Evolutionary conservation across 164 flowering plant species (phyloP).

Genomic region (Sedum album): DNA sequence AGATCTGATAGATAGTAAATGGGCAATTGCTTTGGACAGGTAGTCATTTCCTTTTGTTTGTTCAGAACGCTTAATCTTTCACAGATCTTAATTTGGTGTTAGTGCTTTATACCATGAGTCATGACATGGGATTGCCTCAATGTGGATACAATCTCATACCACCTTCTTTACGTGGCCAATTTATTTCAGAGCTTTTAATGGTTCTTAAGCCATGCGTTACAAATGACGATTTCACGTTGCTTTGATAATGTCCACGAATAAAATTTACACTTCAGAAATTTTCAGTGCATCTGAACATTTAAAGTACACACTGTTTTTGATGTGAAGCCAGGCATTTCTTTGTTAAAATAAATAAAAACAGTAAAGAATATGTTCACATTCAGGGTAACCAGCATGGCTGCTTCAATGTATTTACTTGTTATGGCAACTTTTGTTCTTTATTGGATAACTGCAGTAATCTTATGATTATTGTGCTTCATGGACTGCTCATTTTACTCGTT

Average conservation of each 20-base stretch:
- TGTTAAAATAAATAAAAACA: neutral
- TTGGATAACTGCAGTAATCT: neutral
- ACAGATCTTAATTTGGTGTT: neutral
- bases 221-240: neutral
- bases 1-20: constrained; percentile 89
- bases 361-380: neutral
- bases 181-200: too few relatives aligned
- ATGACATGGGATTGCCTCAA: neutral
- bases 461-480: neutral
- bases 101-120: neutral
- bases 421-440: neutral
- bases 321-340: neutral
- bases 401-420: neutral
- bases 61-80: neutral
- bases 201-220: neutral
- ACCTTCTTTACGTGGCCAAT: too few relatives aligned
- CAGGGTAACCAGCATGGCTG: neutral
- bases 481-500: neutral
- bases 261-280: neutral
- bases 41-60: constrained; percentile 12
- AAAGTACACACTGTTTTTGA: neutral
- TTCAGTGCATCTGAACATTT: neutral
- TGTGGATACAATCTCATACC: neutral
- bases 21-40: constrained; percentile 96
- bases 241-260: neutral